These are phyloP conservation scores for Crassisporium funariophilum DNA, from an alignment of 768 basidiomycete genomes.

Conservation along the genomic window DNA sequence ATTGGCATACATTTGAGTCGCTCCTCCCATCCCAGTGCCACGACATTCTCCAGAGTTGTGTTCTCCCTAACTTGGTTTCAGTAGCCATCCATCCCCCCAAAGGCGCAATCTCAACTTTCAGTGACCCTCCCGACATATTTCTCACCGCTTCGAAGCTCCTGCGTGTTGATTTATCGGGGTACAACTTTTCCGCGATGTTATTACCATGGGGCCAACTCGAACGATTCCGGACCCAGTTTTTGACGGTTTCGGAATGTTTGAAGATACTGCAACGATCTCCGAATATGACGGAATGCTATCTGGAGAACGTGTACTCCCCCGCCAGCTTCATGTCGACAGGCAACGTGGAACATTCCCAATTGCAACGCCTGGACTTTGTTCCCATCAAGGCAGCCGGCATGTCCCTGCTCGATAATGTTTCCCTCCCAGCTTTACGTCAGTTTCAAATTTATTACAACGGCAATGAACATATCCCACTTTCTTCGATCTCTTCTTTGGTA, in stretches of 20 bases:
- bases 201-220: constrained; percentile 25
- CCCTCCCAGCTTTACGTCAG: constrained; percentile 19
- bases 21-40: constrained; percentile 25
- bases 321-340: constrained; percentile 7
- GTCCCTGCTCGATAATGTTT: constrained; percentile 18
- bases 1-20: constrained; percentile 25
- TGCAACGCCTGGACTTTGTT: constrained; percentile 19
- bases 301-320: constrained; percentile 24
- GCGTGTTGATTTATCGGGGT: constrained; percentile 25
- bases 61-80: constrained; percentile 16
- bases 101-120: constrained; percentile 27
- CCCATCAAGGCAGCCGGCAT: constrained; percentile 24
- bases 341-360: constrained; percentile 8
- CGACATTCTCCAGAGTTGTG: constrained; percentile 17
- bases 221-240: constrained; percentile 23
- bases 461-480: constrained; percentile 11
- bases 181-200: constrained; percentile 23
- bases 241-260: constrained; percentile 24
- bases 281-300: constrained; percentile 20
- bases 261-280: constrained; percentile 20
- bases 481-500: constrained; percentile 15
- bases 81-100: constrained; percentile 17
- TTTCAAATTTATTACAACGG: constrained; percentile 19
- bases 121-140: constrained; percentile 26
- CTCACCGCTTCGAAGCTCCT: constrained; percentile 18